Evolutionary conservation across 2,329 filamentous ascomycete species (phyloP).

Genomic region (Cercospora citrullina): DNA sequence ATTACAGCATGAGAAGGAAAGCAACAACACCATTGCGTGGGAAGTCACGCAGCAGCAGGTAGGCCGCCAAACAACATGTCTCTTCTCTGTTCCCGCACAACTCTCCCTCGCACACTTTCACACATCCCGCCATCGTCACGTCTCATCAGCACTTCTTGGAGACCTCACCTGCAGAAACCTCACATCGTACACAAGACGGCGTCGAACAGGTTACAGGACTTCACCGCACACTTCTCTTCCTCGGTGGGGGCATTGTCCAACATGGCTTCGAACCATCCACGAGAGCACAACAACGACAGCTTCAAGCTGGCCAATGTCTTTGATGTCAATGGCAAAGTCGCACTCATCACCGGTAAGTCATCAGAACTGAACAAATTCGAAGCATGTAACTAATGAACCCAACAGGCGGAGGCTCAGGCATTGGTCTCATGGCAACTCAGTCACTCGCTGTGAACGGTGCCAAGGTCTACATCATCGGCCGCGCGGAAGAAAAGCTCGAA

Average conservation of each 20-base stretch:
- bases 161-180: neutral
- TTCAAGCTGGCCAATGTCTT: conserved; percentile 41
- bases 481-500: conserved; percentile 51
- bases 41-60: neutral
- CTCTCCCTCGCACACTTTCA: neutral
- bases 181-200: neutral
- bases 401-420: conserved; percentile 48
- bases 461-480: conserved; percentile 52
- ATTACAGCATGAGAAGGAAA: neutral
- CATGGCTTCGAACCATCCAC: conserved; percentile 33
- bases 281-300: conserved; percentile 38
- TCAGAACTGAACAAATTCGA: too few species aligned
- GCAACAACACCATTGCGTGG: too few species aligned
- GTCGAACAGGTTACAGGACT: conserved; percentile 3
- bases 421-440: conserved; percentile 51
- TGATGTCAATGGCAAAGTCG: conserved; percentile 44
- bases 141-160: neutral
- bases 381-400: neutral
- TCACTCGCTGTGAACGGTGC: conserved; percentile 43
- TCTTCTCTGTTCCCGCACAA: neutral
- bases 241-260: conserved; percentile 17
- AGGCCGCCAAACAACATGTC: neutral
- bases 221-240: conserved; percentile 20
- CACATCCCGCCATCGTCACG: neutral
- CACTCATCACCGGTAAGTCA: conserved; percentile 40